phyloP scores from a whole-genome alignment of 164 flowering plant species.

The Vitis riparia region DNA sequence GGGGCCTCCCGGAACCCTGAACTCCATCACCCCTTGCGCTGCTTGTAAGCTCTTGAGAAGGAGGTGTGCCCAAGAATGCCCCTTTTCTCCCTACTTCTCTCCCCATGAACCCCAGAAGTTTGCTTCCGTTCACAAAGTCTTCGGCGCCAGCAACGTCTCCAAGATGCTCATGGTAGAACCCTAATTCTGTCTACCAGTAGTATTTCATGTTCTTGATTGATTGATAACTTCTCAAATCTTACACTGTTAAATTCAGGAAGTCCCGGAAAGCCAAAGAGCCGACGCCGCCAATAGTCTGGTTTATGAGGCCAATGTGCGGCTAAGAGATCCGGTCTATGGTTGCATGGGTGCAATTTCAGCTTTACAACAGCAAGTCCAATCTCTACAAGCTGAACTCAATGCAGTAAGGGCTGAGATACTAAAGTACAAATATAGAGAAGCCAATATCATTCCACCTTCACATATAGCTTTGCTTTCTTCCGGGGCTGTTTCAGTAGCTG shows the following conservation, averaged over 20 bases:
- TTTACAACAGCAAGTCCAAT: slow-evolving; percentile 78
- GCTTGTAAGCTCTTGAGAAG: slow-evolving; percentile 93
- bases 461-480: slow-evolving; percentile 42
- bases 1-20: slow-evolving; percentile 65
- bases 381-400: slow-evolving; percentile 76
- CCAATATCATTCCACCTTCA: slow-evolving; percentile 32
- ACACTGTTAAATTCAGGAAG: slow-evolving; percentile 49
- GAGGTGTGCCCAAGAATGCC: slow-evolving; percentile 91
- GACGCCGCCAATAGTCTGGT: slow-evolving; percentile 91
- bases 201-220: neutral
- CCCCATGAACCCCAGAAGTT: slow-evolving; percentile 96
- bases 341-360: slow-evolving; percentile 97
- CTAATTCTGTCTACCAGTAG: neutral
- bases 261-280: slow-evolving; percentile 78
- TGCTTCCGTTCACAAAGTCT: slow-evolving; percentile 92
- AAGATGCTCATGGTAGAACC: slow-evolving; percentile 81
- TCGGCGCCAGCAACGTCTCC: slow-evolving; percentile 97
- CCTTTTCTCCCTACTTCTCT: slow-evolving; percentile 93
- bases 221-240: too few relatives aligned
- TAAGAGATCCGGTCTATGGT: slow-evolving; percentile 90
- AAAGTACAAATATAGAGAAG: slow-evolving; percentile 67
- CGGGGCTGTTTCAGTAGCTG: slow-evolving; percentile 41
- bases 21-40: slow-evolving; percentile 87
- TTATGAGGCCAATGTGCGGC: slow-evolving; percentile 87
- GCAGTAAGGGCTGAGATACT: slow-evolving; percentile 73